phyloP scores from a whole-genome alignment of 257 asterid species.

The Mitragyna speciosa region DNA sequence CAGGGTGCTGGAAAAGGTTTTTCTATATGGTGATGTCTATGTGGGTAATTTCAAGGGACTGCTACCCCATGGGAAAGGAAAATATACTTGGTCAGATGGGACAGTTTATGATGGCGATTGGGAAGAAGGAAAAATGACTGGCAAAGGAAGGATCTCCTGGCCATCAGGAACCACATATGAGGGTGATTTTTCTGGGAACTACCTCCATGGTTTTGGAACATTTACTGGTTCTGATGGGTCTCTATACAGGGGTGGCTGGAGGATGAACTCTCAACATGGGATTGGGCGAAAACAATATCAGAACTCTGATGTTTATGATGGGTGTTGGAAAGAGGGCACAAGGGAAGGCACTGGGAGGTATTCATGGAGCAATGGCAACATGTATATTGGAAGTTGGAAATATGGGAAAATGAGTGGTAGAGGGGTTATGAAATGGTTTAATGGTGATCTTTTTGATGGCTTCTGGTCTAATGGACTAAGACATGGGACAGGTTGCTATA shows the following conservation, averaged over 20 bases:
- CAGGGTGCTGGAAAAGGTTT: slow-evolving; percentile 54
- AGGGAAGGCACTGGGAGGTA: slow-evolving; percentile 94
- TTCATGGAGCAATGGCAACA: slow-evolving; percentile 68
- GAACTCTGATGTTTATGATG: slow-evolving; percentile 80
- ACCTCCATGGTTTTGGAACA: slow-evolving; percentile 83
- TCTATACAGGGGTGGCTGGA: slow-evolving; percentile 79
- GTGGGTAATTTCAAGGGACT: slow-evolving; percentile 52
- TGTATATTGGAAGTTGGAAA: slow-evolving; percentile 88
- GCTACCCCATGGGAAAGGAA: slow-evolving; percentile 78
- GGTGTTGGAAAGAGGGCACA: slow-evolving; percentile 90
- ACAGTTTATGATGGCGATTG: slow-evolving; percentile 84
- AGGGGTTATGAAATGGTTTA: slow-evolving; percentile 90
- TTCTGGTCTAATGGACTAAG: slow-evolving; percentile 78
- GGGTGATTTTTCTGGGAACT: slow-evolving; percentile 86
- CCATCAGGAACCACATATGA: slow-evolving; percentile 74
- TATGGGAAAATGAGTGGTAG: slow-evolving; percentile 73
- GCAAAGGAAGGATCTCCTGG: slow-evolving; percentile 83
- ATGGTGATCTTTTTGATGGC: slow-evolving; percentile 86
- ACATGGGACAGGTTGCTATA: slow-evolving; percentile 80
- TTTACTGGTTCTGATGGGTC: slow-evolving; percentile 72
- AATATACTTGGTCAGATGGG: slow-evolving; percentile 86
- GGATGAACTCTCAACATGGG: slow-evolving; percentile 84
- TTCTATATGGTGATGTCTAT: slow-evolving; percentile 77
- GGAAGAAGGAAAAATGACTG: slow-evolving; percentile 90
- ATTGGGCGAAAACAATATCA: slow-evolving; percentile 80